Evolutionary conservation across 495 filamentous ascomycete genomes (phyloP).

Genomic region (Aspergillus homomorphus): DNA sequence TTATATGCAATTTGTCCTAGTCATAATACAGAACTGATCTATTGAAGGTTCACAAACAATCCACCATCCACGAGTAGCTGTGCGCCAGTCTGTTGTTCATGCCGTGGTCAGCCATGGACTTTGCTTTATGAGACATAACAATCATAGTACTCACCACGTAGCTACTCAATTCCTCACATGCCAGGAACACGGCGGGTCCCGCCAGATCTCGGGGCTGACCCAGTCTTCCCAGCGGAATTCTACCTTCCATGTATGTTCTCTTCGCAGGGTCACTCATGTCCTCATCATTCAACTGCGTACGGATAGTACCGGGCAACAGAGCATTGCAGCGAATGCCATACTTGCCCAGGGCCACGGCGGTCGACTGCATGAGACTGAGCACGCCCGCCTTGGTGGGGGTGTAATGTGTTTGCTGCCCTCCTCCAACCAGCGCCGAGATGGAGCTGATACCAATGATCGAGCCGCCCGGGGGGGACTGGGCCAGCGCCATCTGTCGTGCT

Average conservation of each 20-base stretch:
- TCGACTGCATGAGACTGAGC: slow-evolving; percentile 78
- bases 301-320: slow-evolving; percentile 78
- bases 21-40: neutral
- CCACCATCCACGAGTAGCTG: slow-evolving; percentile 87
- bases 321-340: slow-evolving; percentile 82
- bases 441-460: slow-evolving; percentile 80
- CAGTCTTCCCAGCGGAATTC: slow-evolving; percentile 76
- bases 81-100: slow-evolving; percentile 60
- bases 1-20: neutral
- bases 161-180: slow-evolving; percentile 68
- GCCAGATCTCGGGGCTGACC: slow-evolving; percentile 68
- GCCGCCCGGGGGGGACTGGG: slow-evolving; percentile 60
- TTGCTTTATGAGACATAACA: neutral
- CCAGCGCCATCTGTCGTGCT: slow-evolving; percentile 68
- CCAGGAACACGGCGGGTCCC: slow-evolving; percentile 84
- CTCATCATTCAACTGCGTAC: slow-evolving; percentile 81
- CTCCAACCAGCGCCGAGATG: slow-evolving; percentile 84
- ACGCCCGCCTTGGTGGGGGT: slow-evolving; percentile 91
- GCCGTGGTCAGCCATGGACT: slow-evolving; percentile 10
- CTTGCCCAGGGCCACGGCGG: slow-evolving; percentile 72
- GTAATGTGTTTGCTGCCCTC: slow-evolving; percentile 78
- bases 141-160: slow-evolving; percentile 55
- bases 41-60: slow-evolving; percentile 66
- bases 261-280: slow-evolving; percentile 68
- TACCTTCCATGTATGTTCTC: slow-evolving; percentile 75